phyloP scores from a whole-genome alignment of 305 asterid species.

The Withania somnifera region DNA sequence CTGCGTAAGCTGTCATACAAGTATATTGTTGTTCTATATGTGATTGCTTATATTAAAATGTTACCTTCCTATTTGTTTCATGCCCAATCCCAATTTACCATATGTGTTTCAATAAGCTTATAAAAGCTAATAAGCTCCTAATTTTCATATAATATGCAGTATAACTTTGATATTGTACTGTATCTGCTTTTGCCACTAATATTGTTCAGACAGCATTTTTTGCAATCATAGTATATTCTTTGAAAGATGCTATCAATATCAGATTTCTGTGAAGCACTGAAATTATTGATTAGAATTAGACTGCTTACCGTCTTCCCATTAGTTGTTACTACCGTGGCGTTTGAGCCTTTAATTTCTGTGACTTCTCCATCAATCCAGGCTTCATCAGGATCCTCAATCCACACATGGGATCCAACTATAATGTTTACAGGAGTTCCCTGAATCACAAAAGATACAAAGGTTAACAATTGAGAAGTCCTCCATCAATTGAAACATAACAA shows the following conservation, averaged over 20 bases:
- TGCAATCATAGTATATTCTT: not conserved
- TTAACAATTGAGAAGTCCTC: not conserved
- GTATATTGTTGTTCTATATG: not conserved
- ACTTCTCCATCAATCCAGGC: slow-evolving; percentile 93
- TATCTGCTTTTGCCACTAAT: not conserved
- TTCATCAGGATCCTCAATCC: slow-evolving; percentile 77
- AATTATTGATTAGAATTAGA: not conserved
- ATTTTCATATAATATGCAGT: not conserved
- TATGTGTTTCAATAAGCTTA: not conserved
- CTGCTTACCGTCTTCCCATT: slow-evolving; percentile 63
- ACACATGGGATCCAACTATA: slow-evolving; percentile 82
- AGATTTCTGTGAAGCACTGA: not conserved
- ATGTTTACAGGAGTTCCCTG: slow-evolving; percentile 95
- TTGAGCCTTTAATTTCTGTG: slow-evolving; percentile 48
- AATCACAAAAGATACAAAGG: slow-evolving; percentile 12
- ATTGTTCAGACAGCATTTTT: not conserved
- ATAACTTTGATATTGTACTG: not conserved
- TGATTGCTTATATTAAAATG: not conserved
- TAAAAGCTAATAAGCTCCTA: not conserved
- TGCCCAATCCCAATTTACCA: not conserved
- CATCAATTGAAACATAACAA: not conserved
- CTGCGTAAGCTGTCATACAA: not conserved
- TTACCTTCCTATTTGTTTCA: not conserved
- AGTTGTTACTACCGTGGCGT: slow-evolving; percentile 57
- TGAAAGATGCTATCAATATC: not conserved